A percentile compares a stretch with the other conserved stretches of the same genome.
phyloP scores from a whole-genome alignment of 768 basidiomycete genomes.

The Amanita exitialis region DNA sequence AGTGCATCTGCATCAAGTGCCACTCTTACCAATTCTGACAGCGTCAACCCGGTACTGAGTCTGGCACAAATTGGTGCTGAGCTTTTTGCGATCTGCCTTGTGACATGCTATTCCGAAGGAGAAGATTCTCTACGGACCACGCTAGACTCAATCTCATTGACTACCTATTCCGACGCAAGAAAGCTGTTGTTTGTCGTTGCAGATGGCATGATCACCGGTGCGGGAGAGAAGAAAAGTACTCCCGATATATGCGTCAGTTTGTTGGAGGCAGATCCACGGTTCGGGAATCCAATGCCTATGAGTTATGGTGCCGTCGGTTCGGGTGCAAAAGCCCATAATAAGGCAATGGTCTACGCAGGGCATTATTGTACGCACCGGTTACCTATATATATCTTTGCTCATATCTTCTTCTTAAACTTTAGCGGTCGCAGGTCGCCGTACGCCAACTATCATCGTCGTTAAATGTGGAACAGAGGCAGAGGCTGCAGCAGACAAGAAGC shows the following conservation, averaged over 20 bases:
- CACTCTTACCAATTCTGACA: constrained; percentile 42
- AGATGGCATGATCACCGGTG: constrained; percentile 98
- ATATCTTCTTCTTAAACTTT: constrained; percentile 5
- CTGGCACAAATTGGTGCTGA: constrained; percentile 90
- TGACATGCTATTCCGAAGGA: constrained; percentile 97
- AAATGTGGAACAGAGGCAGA: constrained; percentile 93
- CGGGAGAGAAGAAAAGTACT: constrained; percentile 90
- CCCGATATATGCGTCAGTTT: constrained; percentile 93
- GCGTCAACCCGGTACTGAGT: constrained; percentile 60
- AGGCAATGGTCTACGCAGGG: constrained; percentile 99
- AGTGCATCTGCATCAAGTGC: constrained; percentile 42
- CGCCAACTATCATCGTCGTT: constrained; percentile 89
- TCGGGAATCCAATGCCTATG: constrained; percentile 95
- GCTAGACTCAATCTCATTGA: constrained; percentile 85
- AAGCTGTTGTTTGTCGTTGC: constrained; percentile 93
- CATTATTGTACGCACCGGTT: constrained; percentile 72
- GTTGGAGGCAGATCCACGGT: constrained; percentile 88
- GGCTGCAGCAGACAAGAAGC: constrained; percentile 77
- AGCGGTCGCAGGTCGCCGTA: constrained; percentile 82
- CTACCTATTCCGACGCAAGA: constrained; percentile 84
- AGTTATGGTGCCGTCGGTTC: constrained; percentile 85
- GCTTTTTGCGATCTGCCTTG: constrained; percentile 88
- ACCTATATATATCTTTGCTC: constrained; percentile 4
- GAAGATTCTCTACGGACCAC: constrained; percentile 88
- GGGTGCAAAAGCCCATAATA: constrained; percentile 82